Conservation (phyloP, 163 green algal species). For the Smithsoniella earleae region DNA sequence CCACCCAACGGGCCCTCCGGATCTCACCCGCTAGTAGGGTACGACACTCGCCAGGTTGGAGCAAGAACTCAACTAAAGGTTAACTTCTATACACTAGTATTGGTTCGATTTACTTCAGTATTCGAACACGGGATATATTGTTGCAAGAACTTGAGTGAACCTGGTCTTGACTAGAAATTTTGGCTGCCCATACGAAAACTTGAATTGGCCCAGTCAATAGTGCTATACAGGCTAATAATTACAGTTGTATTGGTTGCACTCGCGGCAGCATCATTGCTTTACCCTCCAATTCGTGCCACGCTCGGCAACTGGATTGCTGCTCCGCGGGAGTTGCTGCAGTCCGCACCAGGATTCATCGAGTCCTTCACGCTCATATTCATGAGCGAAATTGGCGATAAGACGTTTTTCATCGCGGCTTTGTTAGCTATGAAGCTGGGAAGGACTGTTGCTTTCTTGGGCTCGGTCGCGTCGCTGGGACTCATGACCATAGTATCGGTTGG, state of each 20-base stretch:
- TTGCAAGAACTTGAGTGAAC: too few species aligned
- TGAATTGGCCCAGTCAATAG: too few species aligned
- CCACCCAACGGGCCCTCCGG: too few species aligned
- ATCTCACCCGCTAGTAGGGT: too few species aligned
- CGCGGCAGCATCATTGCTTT: background rate
- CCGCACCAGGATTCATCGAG: slow-evolving; percentile 56
- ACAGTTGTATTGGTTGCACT: background rate
- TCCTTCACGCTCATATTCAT: slow-evolving; percentile 82
- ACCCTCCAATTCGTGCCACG: background rate
- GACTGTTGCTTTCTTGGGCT: slow-evolving; percentile 53
- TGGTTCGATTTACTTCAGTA: too few species aligned
- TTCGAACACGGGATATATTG: too few species aligned
- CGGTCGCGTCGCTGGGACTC: slow-evolving; percentile 48
- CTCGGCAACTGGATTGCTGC: background rate
- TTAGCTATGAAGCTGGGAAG: slow-evolving; percentile 65
- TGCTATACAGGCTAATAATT: too few species aligned
- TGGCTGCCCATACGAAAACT: too few species aligned
- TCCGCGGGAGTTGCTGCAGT: background rate
- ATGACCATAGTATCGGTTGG: slow-evolving; percentile 85
- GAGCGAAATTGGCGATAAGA: slow-evolving; percentile 86
- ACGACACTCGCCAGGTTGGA: too few species aligned
- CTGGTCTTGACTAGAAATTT: too few species aligned
- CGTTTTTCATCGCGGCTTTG: slow-evolving; percentile 80
- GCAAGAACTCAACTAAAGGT: too few species aligned
- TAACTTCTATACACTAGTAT: too few species aligned